Conservation (phyloP, 1,139 yeast genomes). For the Suhomyces bribrorum region DNA sequence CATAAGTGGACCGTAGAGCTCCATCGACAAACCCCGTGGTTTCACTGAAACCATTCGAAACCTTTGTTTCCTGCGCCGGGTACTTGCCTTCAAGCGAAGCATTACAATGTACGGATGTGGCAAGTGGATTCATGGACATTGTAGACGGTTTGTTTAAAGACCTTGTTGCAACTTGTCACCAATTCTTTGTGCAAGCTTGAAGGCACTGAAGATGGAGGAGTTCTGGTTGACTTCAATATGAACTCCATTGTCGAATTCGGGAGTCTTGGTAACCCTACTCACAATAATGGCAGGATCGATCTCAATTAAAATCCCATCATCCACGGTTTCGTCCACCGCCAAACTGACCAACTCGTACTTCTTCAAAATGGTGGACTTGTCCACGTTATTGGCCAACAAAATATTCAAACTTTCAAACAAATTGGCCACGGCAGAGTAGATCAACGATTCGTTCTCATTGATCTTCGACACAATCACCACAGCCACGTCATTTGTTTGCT, state of each 20-base stretch:
- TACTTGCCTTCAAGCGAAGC: too few species aligned
- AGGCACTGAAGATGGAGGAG: conserved; percentile 84
- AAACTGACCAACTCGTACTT: conserved; percentile 83
- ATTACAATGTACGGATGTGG: too few species aligned
- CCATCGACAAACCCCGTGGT: too few species aligned
- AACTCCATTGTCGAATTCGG: conserved; percentile 40
- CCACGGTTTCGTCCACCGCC: conserved; percentile 89
- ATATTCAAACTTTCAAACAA: conserved; percentile 80
- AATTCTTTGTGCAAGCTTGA: conserved; percentile 85
- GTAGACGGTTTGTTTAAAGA: too few species aligned
- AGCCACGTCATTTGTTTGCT: conserved; percentile 77
- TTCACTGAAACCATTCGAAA: too few species aligned
- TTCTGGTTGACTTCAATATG: conserved; percentile 78
- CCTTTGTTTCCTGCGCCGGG: too few species aligned
- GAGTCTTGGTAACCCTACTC: conserved; percentile 85
- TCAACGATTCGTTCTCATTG: conserved; percentile 83
- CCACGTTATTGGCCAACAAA: conserved; percentile 72
- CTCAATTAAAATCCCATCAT: conserved; percentile 89
- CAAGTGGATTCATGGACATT: too few species aligned
- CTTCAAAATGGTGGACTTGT: conserved; percentile 75
- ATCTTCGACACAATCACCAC: conserved; percentile 70
- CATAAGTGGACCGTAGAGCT: too few species aligned
- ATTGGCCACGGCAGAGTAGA: conserved; percentile 77
- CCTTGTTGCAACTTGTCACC: conserved; percentile 88
- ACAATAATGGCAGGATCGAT: conserved; percentile 86